A percentile compares a stretch with the other conserved stretches of the same genome.
Evolutionary conservation across 192 early-diverging fungal species (phyloP).

Genomic region (Mortierella hygrophila): DNA sequence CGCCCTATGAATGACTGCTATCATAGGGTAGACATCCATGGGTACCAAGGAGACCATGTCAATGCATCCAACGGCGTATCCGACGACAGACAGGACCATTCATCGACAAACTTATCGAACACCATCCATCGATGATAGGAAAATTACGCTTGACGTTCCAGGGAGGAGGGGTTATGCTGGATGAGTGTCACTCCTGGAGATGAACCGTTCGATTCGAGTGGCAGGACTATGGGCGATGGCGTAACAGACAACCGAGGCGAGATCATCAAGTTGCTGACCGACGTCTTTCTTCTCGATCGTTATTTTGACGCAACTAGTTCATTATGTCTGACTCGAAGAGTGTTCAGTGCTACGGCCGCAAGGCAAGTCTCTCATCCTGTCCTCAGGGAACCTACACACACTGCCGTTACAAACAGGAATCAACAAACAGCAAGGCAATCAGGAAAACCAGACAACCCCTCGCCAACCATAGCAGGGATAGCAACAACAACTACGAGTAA

Average conservation of each 20-base stretch:
- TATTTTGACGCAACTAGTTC: constrained; percentile 14
- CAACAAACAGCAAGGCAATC: not conserved
- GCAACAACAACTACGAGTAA: not conserved
- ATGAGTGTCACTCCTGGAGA: not conserved
- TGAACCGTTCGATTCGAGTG: not conserved
- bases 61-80: constrained; percentile 2
- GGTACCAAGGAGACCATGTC: not conserved
- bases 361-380: constrained; percentile 49
- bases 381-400: not conserved
- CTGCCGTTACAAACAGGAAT: not conserved
- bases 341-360: constrained; percentile 61
- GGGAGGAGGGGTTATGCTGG: not conserved
- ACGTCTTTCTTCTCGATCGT: not conserved
- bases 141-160: not conserved
- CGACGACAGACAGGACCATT: not conserved
- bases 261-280: constrained; percentile 1
- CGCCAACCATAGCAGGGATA: not conserved
- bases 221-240: not conserved
- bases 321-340: constrained; percentile 60
- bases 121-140: not conserved
- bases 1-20: not conserved
- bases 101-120: not conserved
- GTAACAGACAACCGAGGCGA: not conserved
- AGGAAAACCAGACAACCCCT: not conserved
- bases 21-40: not conserved